Percentiles rank a stretch among this genome's conserved stretches.
phyloP scores from a whole-genome alignment of 75 land plant species.

The Pinus tabuliformis region DNA sequence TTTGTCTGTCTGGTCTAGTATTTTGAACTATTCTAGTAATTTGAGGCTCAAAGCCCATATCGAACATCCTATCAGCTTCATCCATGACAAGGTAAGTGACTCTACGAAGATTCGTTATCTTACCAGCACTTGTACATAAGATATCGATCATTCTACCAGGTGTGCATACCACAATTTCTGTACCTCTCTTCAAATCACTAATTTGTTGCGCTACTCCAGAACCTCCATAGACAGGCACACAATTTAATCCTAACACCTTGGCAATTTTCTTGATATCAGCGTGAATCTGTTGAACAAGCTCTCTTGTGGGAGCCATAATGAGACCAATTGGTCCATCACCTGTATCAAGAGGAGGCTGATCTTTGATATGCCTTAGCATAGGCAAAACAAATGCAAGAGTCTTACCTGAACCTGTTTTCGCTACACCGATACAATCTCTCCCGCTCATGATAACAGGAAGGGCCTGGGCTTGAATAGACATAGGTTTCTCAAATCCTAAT shows the following conservation, averaged over 20 bases:
- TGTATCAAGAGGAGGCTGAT: slow-evolving; percentile 81
- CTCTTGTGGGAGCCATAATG: slow-evolving; percentile 98
- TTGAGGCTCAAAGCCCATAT: slow-evolving; percentile 99
- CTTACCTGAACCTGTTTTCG: slow-evolving; percentile 98
- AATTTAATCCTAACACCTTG: slow-evolving; percentile 74
- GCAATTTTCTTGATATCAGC: slow-evolving; percentile 90
- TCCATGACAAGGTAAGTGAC: slow-evolving; percentile 95
- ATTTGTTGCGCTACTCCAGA: slow-evolving; percentile 99
- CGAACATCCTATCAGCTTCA: slow-evolving; percentile 99
- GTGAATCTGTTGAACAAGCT: slow-evolving; percentile 97
- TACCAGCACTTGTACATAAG: slow-evolving; percentile 93
- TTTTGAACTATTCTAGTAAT: slow-evolving; percentile 94
- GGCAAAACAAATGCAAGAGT: slow-evolving; percentile 96
- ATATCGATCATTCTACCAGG: slow-evolving; percentile 99
- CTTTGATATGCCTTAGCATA: slow-evolving; percentile 96
- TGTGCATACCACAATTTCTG: slow-evolving; percentile 92
- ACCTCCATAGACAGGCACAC: slow-evolving; percentile 98
- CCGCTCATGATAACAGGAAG: slow-evolving; percentile 96
- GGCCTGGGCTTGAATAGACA: slow-evolving; percentile 97
- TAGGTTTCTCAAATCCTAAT: slow-evolving; percentile 85
- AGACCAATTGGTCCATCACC: slow-evolving; percentile 98
- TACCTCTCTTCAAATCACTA: slow-evolving; percentile 90
- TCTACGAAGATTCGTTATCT: slow-evolving; percentile 87
- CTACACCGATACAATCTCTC: slow-evolving; percentile 94
- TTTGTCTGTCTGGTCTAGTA: slow-evolving; percentile 87